These are phyloP conservation scores for Syzygium jambos DNA, from an alignment of 345 rosid genomes.

Conservation along the genomic window DNA sequence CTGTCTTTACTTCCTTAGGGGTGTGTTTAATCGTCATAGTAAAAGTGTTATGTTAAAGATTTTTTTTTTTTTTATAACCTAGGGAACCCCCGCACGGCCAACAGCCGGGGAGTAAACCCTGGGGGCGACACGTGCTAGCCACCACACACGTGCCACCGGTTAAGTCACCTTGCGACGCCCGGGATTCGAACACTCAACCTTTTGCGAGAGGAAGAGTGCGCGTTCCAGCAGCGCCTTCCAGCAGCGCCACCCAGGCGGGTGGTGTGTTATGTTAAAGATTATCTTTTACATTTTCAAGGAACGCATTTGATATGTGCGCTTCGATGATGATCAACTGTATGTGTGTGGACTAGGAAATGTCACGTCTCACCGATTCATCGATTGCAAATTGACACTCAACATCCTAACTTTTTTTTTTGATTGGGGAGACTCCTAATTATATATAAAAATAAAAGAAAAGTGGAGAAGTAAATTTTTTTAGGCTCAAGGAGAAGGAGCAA, in stretches of 20 bases:
- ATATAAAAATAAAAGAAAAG: neutral
- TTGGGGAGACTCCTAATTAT: rapidly evolving
- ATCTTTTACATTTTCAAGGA: neutral
- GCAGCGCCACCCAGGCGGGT: too few species aligned
- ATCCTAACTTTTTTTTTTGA: neutral
- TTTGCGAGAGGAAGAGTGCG: too few species aligned
- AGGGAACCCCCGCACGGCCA: too few species aligned
- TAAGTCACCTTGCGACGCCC: too few species aligned
- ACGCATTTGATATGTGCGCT: neutral
- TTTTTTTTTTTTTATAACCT: too few species aligned
- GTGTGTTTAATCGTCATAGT: neutral
- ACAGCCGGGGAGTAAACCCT: too few species aligned
- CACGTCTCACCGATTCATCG: rapidly evolving
- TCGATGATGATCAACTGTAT: neutral
- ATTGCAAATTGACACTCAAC: neutral
- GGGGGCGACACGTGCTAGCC: too few species aligned
- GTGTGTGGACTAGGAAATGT: neutral
- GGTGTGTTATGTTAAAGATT: neutral
- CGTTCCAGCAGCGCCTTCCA: too few species aligned
- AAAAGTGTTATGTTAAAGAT: neutral
- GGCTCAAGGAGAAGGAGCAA: neutral
- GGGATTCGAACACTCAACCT: too few species aligned
- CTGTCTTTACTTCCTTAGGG: neutral
- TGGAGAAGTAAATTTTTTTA: neutral
- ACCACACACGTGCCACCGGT: too few species aligned